Base-by-base conservation (phyloP, 768 basidiomycete genomes). In the Psilocybe cubensis region DNA sequence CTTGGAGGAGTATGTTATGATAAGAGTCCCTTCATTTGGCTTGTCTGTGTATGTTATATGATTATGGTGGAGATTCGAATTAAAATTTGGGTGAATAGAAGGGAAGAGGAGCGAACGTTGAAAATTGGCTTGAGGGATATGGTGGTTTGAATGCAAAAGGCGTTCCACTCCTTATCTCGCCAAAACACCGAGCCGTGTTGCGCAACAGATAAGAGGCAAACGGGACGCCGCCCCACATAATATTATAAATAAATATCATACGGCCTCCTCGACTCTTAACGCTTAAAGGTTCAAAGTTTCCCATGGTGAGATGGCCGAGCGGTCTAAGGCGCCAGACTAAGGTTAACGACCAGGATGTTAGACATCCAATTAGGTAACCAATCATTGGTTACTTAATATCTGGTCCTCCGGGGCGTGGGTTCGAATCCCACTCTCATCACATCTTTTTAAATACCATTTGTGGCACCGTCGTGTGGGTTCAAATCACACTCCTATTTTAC, bases 251-350 rank as follows among this genome's bases (percentile, higher is more conserved):
- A n/a, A n/a, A n/a, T n/a, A n/a, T n/a, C n/a, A n/a, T n/a, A n/a
- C n/a, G 3, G 35, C 8, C 35, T 38, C 2, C 12, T 1, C 0
- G 12, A 1, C 2, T 10, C 12, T 14, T 14, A 17, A 3, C n/a
- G 4, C n/a, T 11, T 12, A 3, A 17, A 0, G 6, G 5, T 5
- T 1, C 1, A 38, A 17, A 2, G 12, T 17, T 14, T 4, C 5
- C 2, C 8, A 12, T 17, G 70, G 72, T 66, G 83, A 87, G 85
- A 88, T 89, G 87, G 87, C 88, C 87, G 88, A 89, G 87, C 86
- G 87, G 87, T 89, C 87, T 86, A 88, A 89, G 88, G 88, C 87
- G 88, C 86, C 85, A 89, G 86, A 88, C 84, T 85, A 87, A 85
- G 85, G 85, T n/a, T n/a, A n/a, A n/a, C n/a, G n/a, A 18, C 35